Conservation (phyloP, 2,329 filamentous ascomycete species). For the Stromatinia cepivora region DNA sequence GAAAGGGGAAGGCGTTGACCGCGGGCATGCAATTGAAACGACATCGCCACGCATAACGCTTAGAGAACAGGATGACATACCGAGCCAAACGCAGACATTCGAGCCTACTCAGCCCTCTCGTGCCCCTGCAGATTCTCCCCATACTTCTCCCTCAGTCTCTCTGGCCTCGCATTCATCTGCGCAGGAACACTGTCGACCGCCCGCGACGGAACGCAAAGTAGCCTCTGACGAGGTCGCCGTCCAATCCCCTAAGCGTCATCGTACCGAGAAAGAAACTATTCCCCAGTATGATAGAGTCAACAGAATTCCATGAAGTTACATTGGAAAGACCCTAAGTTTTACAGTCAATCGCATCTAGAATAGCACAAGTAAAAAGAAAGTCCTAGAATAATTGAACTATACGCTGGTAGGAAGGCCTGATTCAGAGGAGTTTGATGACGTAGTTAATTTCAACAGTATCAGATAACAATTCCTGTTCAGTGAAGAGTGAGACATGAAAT, state of each 20-base stretch:
- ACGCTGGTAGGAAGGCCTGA: background rate
- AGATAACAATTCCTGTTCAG: too few species aligned
- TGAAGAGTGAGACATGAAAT: background rate
- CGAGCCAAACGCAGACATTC: background rate
- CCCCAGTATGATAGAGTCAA: background rate
- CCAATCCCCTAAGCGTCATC: background rate
- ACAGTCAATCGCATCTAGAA: background rate
- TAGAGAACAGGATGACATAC: too few species aligned
- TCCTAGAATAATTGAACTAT: background rate
- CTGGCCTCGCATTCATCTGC: background rate
- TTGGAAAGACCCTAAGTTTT: rapidly evolving
- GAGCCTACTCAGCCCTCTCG: background rate
- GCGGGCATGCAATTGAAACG: background rate
- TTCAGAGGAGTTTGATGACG: too few species aligned
- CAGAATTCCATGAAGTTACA: background rate
- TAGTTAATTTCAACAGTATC: too few species aligned
- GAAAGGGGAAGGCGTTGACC: background rate
- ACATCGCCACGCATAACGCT: background rate
- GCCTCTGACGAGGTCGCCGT: background rate
- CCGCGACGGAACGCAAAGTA: background rate
- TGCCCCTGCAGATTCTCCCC: background rate
- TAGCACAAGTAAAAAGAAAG: background rate
- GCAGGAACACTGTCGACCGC: background rate
- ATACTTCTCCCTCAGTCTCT: background rate
- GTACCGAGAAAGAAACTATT: background rate